Evolutionary conservation across 768 basidiomycete species (phyloP).

Genomic region (Macrolepiota dolichaula): DNA sequence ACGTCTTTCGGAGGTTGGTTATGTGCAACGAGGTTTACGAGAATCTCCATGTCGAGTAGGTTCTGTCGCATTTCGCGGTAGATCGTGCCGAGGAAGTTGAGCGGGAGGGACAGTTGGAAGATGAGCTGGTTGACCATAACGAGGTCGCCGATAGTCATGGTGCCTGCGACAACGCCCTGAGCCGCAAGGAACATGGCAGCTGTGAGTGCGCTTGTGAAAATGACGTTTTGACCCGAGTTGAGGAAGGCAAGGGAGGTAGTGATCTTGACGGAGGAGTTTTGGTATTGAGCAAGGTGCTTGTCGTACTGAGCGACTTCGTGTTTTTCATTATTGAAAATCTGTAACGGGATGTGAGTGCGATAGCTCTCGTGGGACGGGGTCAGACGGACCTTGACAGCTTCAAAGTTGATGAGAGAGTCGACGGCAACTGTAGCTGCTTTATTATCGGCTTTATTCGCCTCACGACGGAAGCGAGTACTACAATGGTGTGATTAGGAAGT

Average conservation of each 20-base stretch:
- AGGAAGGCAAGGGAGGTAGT: conserved; percentile 90
- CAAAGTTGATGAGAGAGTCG: conserved; percentile 96
- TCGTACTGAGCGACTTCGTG: conserved; percentile 93
- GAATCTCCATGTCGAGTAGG: conserved; percentile 93
- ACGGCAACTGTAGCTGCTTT: conserved; percentile 92
- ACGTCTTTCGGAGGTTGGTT: conserved; percentile 71
- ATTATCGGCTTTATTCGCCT: conserved; percentile 96
- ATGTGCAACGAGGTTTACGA: conserved; percentile 86
- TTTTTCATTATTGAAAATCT: conserved; percentile 98
- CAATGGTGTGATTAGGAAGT: neutral
- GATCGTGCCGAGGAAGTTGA: conserved; percentile 96
- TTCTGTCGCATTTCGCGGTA: conserved; percentile 97
- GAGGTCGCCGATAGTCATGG: conserved; percentile 97
- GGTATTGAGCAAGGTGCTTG: conserved; percentile 79
- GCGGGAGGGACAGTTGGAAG: conserved; percentile 93
- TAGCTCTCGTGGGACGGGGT: neutral
- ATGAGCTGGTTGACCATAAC: conserved; percentile 99
- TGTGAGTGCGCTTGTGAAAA: conserved; percentile 92
- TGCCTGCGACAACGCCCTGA: conserved; percentile 93
- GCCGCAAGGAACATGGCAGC: conserved; percentile 96
- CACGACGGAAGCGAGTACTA: conserved; percentile 89
- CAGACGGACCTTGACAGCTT: conserved; percentile 86
- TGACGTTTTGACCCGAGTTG: conserved; percentile 96
- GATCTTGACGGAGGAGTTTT: conserved; percentile 91
- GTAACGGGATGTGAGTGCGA: conserved; percentile 6